Evolutionary conservation across 352 stramenopile genomes (phyloP).

Genomic region (Phytophthora quininea): DNA sequence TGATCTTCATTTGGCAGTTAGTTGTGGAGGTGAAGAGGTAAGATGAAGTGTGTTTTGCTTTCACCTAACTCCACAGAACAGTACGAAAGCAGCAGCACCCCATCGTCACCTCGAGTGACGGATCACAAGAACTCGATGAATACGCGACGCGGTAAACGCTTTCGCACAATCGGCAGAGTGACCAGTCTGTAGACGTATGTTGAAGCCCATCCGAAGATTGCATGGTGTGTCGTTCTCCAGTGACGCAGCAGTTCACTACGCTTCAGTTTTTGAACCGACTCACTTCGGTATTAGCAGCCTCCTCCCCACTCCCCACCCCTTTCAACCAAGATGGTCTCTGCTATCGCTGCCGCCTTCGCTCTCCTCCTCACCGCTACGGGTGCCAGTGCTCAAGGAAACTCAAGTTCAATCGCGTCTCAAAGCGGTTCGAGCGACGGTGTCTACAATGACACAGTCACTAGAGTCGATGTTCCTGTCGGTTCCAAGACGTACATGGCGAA

Average conservation of each 20-base stretch:
- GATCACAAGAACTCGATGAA: too few species aligned
- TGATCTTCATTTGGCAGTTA: not conserved
- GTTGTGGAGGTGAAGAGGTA: too few species aligned
- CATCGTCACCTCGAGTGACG: too few species aligned
- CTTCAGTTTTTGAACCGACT: not conserved
- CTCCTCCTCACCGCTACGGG: not conserved
- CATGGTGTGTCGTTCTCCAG: too few species aligned
- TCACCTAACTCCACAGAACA: too few species aligned
- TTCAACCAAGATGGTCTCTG: not conserved
- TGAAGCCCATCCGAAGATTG: too few species aligned
- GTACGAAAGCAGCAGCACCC: too few species aligned
- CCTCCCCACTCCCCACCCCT: not conserved
- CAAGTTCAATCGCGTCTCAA: not conserved
- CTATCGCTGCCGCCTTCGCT: not conserved
- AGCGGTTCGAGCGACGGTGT: not conserved
- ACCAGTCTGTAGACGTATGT: too few species aligned
- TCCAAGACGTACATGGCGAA: conserved; percentile 30
- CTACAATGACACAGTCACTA: conserved; percentile 25
- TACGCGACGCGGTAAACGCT: too few species aligned
- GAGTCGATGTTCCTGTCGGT: conserved; percentile 30
- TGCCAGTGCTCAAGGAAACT: not conserved
- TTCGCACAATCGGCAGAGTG: too few species aligned
- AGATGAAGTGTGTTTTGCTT: too few species aligned
- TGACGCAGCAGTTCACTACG: too few species aligned
- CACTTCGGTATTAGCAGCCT: not conserved